Base-by-base conservation (phyloP, 2,329 filamentous ascomycete species). In the Diaporthe australafricana region DNA sequence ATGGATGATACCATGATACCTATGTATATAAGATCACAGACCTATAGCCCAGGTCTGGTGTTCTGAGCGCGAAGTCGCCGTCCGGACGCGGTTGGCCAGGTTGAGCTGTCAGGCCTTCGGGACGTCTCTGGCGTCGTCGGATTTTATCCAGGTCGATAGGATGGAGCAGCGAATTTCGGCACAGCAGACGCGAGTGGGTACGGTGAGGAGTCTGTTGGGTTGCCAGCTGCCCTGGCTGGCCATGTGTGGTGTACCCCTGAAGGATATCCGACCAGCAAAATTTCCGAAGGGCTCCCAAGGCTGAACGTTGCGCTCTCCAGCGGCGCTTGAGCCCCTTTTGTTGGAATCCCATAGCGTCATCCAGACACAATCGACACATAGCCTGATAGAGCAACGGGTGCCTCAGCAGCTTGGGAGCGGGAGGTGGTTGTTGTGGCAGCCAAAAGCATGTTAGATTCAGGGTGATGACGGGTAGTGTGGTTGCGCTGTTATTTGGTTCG, bases 151-250 rank as follows among this genome's bases (percentile, higher is more conserved):
- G 32, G 42, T 62, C 40, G 35, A 38, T 20, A 32, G 42, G 50
- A 55, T 62, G 71, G 62, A 32, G 68, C 53, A 63, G 38, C 71
- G 40, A 73, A 73, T 73, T 70, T 73, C 71, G 71, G 71, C 62
- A 55, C 35, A 25, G 40, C 65, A 40, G 62, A 57, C 55, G 22
- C 47, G 40, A 50, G 71, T 73, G 71, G 71, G 62, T 71, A 70
- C 71, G 68, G 68, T 62, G 62, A 73, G 60, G 60, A 55, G 47
- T 40, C 30, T 45, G 57, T 20, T 56, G 55, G 35, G 32, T 25
- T 42, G 45, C 38, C 35, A 35, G 35, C 17, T 45, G 47, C 47
- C 55, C 45, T 60, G 45, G 35, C 35, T 56, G 38, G 52, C n/a
- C 50, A 56, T 50, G 22, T 48, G 45, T 14, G 40, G 25, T 30